These are phyloP conservation scores for Calcarisporium arbuscula DNA, from an alignment of 2,329 filamentous ascomycete species.

Conservation along the genomic window DNA sequence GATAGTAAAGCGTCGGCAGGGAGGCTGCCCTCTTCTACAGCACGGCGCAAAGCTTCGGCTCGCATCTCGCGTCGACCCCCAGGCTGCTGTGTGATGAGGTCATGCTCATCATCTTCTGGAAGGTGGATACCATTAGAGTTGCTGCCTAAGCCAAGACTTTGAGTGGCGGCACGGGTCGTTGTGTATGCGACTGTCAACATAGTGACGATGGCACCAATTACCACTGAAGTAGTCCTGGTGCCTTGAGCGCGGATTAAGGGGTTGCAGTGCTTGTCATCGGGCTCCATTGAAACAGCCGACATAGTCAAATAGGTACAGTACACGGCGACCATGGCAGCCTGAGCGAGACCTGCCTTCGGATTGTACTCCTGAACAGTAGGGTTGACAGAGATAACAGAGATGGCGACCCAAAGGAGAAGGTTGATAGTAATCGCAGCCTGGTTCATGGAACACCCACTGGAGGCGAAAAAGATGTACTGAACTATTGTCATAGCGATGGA, in stretches of 20 bases:
- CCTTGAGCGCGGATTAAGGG: slow-evolving; percentile 80
- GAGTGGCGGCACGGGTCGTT: slow-evolving; percentile 90
- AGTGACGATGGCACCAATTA: slow-evolving; percentile 90
- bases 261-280: slow-evolving; percentile 89
- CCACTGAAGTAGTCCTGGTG: slow-evolving; percentile 81
- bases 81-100: slow-evolving; percentile 81
- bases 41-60: slow-evolving; percentile 80
- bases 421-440: slow-evolving; percentile 95
- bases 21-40: slow-evolving; percentile 86
- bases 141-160: slow-evolving; percentile 69
- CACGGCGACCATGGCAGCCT: slow-evolving; percentile 92
- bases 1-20: slow-evolving; percentile 85
- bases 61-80: slow-evolving; percentile 80
- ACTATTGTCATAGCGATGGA: slow-evolving; percentile 91
- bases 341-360: slow-evolving; percentile 88
- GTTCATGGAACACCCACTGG: slow-evolving; percentile 82
- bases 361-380: slow-evolving; percentile 87
- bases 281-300: slow-evolving; percentile 98
- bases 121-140: slow-evolving; percentile 45
- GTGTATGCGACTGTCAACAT: slow-evolving; percentile 98
- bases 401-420: slow-evolving; percentile 70
- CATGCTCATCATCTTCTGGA: slow-evolving; percentile 74
- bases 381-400: slow-evolving; percentile 83
- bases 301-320: slow-evolving; percentile 99
- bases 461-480: slow-evolving; percentile 95